phyloP scores from a whole-genome alignment of 495 filamentous ascomycete genomes.

The Aspergillus taichungensis region DNA sequence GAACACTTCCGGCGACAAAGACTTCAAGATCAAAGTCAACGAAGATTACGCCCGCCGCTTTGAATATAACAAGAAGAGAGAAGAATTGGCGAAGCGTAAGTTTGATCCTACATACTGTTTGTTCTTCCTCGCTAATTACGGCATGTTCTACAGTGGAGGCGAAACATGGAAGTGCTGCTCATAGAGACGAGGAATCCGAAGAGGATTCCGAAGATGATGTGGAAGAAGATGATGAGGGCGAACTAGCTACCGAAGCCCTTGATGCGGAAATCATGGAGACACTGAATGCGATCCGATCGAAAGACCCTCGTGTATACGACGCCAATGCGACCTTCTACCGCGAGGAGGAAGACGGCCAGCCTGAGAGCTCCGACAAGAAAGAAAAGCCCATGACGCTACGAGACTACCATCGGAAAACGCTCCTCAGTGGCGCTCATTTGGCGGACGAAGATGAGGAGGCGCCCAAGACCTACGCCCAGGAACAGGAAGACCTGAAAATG shows the following conservation, averaged over 20 bases:
- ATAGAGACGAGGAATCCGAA: constrained; percentile 36
- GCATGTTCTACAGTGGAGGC: constrained; percentile 57
- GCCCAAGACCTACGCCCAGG: constrained; percentile 67
- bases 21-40: constrained; percentile 67
- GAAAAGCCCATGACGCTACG: constrained; percentile 79
- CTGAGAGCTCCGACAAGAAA: constrained; percentile 39
- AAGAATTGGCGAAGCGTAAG: constrained; percentile 75
- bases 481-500: constrained; percentile 74
- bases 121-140: constrained; percentile 5
- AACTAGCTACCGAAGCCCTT: constrained; percentile 69
- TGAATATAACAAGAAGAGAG: constrained; percentile 93
- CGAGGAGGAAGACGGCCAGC: constrained; percentile 37
- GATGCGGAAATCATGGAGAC: constrained; percentile 83
- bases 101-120: constrained; percentile 9
- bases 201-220: constrained; percentile 59
- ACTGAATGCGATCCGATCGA: constrained; percentile 74
- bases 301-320: constrained; percentile 88
- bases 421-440: constrained; percentile 53
- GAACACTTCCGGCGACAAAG: constrained; percentile 16
- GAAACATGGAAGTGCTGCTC: constrained; percentile 57
- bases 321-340: constrained; percentile 66
- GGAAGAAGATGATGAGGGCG: constrained; percentile 82
- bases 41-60: constrained; percentile 82
- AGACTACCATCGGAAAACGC: constrained; percentile 84
- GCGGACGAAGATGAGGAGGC: constrained; percentile 44